Evolutionary conservation across 257 asterid species (phyloP).

Genomic region (Solanum paucissectum): DNA sequence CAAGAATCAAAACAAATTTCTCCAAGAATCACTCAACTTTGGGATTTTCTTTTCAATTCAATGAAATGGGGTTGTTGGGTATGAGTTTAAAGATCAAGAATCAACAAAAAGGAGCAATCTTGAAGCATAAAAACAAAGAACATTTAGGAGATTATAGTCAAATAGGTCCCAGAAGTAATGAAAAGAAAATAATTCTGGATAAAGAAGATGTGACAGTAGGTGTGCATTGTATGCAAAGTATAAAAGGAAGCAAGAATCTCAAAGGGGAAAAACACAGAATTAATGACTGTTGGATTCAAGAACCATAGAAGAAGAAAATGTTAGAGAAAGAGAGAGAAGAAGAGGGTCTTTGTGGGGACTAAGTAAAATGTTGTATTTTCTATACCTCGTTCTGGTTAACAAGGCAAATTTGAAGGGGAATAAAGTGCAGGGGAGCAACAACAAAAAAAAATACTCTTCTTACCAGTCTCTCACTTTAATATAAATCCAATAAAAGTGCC

Average conservation of each 20-base stretch:
- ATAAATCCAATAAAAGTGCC: conserved; percentile 20
- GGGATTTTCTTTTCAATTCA: conserved; percentile 3
- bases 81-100: background rate
- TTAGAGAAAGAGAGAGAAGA: background rate
- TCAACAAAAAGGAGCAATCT: background rate
- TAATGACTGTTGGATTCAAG: background rate
- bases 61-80: background rate
- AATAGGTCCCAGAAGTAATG: conserved; percentile 7
- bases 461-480: background rate
- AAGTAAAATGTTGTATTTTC: conserved; percentile 8
- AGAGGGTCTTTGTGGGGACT: background rate
- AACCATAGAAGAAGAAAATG: background rate
- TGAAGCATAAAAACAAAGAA: background rate
- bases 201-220: conserved; percentile 16
- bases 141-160: background rate
- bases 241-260: conserved; percentile 4
- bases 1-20: background rate
- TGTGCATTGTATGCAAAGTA: conserved; percentile 19
- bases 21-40: conserved; percentile 1
- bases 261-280: conserved; percentile 14
- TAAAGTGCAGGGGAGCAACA: conserved; percentile 47
- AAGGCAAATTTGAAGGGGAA: conserved; percentile 65
- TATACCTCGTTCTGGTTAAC: conserved; percentile 47
- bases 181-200: conserved; percentile 16
- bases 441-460: background rate